phyloP scores from a whole-genome alignment of 257 asterid genomes.

The Scutellaria galericulata region DNA sequence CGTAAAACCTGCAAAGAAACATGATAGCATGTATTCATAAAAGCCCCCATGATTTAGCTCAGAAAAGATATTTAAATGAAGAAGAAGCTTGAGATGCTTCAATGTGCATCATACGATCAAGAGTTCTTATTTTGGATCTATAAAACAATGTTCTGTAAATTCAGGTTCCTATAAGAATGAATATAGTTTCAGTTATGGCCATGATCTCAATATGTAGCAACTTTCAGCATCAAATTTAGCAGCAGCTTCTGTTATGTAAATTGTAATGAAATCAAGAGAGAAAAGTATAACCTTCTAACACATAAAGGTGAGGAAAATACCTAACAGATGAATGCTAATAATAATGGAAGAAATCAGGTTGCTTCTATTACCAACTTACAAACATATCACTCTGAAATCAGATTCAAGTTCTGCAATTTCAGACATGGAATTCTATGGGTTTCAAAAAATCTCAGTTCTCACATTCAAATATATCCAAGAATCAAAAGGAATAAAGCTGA shows the following conservation, averaged over 20 bases:
- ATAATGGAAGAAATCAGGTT: conserved; percentile 29
- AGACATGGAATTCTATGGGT: background rate
- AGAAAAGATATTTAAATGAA: background rate
- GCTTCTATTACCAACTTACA: background rate
- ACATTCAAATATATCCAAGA: background rate
- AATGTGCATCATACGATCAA: conserved; percentile 9
- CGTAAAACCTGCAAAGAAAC: conserved; percentile 65
- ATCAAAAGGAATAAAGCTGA: background rate
- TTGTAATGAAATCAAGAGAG: conserved; percentile 1
- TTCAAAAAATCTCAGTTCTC: background rate
- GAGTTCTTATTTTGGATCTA: background rate
- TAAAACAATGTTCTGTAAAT: background rate
- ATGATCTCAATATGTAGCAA: background rate
- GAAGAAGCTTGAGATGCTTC: conserved; percentile 3
- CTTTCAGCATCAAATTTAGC: background rate
- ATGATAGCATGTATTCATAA: background rate
- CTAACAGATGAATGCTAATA: background rate
- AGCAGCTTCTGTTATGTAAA: background rate
- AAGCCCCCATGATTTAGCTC: background rate
- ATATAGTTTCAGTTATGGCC: background rate
- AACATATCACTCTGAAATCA: background rate
- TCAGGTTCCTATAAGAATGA: background rate
- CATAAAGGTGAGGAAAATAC: background rate
- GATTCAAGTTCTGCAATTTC: conserved; percentile 5
- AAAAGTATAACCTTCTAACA: background rate